phyloP scores from a whole-genome alignment of 257 asterid species.

The Haberlea rhodopensis region DNA sequence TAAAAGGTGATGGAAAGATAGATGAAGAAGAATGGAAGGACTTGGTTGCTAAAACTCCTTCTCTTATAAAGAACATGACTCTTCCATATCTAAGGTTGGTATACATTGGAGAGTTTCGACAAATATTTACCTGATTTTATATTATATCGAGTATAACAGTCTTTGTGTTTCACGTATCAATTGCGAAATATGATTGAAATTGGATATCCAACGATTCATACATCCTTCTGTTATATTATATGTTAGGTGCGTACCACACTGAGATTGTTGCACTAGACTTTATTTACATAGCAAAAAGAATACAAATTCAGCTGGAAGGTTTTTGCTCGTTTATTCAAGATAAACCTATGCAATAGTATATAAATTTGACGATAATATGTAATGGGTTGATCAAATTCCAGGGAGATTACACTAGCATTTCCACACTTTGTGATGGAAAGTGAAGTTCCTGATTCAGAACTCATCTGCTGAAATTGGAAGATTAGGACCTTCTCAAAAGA shows the following conservation, averaged over 20 bases:
- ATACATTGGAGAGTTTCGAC: not conserved
- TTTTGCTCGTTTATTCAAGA: no score
- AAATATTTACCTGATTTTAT: no score
- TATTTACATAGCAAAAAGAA: no score
- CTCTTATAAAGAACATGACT: conserved; percentile 86
- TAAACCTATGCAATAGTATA: not conserved
- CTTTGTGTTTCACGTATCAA: not conserved
- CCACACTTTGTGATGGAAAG: conserved; percentile 75
- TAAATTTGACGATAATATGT: not conserved
- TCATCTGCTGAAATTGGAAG: conserved; percentile 37
- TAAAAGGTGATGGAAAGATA: conserved; percentile 77
- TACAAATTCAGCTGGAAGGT: no score
- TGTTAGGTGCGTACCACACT: no score
- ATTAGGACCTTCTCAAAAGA: not conserved
- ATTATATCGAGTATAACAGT: not conserved
- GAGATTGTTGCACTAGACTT: no score
- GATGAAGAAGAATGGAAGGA: conserved; percentile 86
- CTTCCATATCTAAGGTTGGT: conserved; percentile 80
- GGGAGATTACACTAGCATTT: conserved; percentile 76
- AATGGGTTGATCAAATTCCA: conserved; percentile 26
- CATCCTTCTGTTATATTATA: no score
- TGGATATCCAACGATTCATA: no score
- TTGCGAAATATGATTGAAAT: no score
- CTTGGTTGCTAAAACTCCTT: conserved; percentile 68
- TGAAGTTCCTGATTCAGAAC: conserved; percentile 63